These are phyloP conservation scores for Heterobasidion irregulare DNA, from an alignment of 1,284 basidiomycete genomes.

Conservation along the genomic window DNA sequence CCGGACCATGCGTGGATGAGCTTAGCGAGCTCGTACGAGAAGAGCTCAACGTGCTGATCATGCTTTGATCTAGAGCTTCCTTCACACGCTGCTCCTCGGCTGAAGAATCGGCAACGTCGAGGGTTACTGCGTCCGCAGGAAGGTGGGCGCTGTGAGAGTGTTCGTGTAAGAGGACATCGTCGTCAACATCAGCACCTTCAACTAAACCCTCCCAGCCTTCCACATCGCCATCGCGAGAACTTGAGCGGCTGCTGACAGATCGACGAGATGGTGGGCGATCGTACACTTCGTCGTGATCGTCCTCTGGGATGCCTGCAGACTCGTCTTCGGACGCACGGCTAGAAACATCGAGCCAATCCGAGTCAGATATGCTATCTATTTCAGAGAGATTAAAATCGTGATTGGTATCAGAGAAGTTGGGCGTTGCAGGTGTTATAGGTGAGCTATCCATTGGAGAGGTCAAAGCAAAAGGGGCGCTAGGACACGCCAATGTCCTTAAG, in stretches of 20 bases:
- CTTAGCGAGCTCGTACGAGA: conserved; percentile 55
- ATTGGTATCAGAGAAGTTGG: background rate
- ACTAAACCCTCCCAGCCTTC: conserved; percentile 70
- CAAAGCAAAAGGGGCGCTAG: conserved; percentile 7
- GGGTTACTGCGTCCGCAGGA: conserved; percentile 20
- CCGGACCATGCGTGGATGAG: conserved; percentile 31
- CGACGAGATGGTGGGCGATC: conserved; percentile 50
- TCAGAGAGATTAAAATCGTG: conserved; percentile 37
- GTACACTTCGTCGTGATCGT: conserved; percentile 45
- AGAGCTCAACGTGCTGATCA: conserved; percentile 65
- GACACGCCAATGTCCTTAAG: conserved; percentile 6
- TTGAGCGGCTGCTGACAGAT: conserved; percentile 58
- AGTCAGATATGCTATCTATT: conserved; percentile 60
- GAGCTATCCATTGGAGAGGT: conserved; percentile 10
- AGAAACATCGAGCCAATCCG: conserved; percentile 71
- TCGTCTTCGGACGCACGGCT: conserved; percentile 63
- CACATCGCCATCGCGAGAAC: conserved; percentile 55
- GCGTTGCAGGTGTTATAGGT: conserved; percentile 3
- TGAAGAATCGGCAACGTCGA: conserved; percentile 3
- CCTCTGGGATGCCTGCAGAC: conserved; percentile 49
- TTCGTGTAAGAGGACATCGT: conserved; percentile 15
- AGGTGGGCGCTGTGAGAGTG: conserved; percentile 17
- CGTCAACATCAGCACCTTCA: conserved; percentile 46
- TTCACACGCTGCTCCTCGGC: conserved; percentile 59
- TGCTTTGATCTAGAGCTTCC: conserved; percentile 68